Conservation (phyloP, 345 rosid species). For the Populus simonii region DNA sequence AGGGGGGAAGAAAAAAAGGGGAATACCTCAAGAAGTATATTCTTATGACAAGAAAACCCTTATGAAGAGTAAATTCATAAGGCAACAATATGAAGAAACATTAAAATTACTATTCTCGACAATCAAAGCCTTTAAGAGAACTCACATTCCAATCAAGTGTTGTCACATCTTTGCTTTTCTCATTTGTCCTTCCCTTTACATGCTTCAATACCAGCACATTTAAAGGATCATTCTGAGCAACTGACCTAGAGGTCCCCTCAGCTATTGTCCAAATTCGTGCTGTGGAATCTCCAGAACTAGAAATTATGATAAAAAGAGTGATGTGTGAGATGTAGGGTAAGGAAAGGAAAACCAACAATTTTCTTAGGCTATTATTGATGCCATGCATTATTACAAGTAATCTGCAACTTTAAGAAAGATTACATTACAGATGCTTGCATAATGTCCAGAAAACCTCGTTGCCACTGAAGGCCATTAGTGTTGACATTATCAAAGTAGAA, state of each 20-base stretch:
- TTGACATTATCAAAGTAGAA: background rate
- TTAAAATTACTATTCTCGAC: background rate
- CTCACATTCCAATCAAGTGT: conserved; percentile 99
- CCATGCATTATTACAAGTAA: background rate
- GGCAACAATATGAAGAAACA: background rate
- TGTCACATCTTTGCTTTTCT: conserved; percentile 98
- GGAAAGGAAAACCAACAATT: background rate
- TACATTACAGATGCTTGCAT: background rate
- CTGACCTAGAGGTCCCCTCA: conserved; percentile 54
- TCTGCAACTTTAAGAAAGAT: background rate
- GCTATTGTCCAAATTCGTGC: conserved; percentile 95
- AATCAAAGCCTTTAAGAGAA: conserved; percentile 10
- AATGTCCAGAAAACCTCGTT: background rate
- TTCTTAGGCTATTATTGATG: background rate
- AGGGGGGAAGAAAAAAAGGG: no score
- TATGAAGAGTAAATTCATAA: background rate
- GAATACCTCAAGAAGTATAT: no score
- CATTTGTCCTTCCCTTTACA: conserved; percentile 89
- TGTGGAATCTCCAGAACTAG: conserved; percentile 96
- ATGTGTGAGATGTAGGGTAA: conserved; percentile 2
- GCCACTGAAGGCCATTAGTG: background rate
- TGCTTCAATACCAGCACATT: conserved; percentile 79
- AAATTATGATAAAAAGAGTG: conserved; percentile 6
- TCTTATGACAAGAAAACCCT: background rate
- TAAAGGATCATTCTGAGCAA: conserved; percentile 43